A percentile compares a stretch with the other conserved stretches of the same genome.
These are phyloP conservation scores for Ambrosiella xylebori DNA, from an alignment of 2,329 filamentous ascomycete genomes.

Conservation along the genomic window DNA sequence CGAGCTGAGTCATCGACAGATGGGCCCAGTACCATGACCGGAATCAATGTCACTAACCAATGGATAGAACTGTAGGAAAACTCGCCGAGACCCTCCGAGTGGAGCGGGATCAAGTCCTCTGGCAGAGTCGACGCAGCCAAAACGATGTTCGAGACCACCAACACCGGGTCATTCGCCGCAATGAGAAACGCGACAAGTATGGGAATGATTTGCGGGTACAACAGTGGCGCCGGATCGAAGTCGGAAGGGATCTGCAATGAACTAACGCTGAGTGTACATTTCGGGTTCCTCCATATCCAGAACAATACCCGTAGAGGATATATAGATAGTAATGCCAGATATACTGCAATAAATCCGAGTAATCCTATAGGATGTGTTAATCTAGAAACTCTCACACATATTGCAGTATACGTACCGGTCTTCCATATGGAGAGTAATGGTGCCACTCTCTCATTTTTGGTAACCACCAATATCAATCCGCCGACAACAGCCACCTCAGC, in stretches of 20 bases:
- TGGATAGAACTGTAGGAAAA: slow-evolving; percentile 33
- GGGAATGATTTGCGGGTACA: slow-evolving; percentile 68
- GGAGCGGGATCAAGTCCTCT: slow-evolving; percentile 48
- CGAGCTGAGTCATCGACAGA: neutral
- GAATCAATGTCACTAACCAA: slow-evolving; percentile 60
- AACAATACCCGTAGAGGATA: slow-evolving; percentile 44
- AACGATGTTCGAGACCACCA: slow-evolving; percentile 64
- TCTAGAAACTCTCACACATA: neutral
- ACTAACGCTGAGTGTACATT: slow-evolving; percentile 22
- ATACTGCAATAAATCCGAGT: slow-evolving; percentile 21
- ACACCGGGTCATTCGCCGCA: slow-evolving; percentile 37
- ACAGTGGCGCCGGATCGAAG: slow-evolving; percentile 84
- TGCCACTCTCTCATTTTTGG: slow-evolving; percentile 27
- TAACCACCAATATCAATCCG: slow-evolving; percentile 31
- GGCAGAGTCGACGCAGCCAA: slow-evolving; percentile 66
- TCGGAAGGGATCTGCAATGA: slow-evolving; percentile 43
- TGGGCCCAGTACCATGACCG: slow-evolving; percentile 22
- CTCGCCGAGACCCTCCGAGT: neutral
- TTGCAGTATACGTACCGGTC: neutral
- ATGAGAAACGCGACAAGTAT: slow-evolving; percentile 62
- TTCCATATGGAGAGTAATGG: neutral
- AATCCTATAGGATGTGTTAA: slow-evolving; percentile 24
- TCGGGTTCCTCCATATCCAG: slow-evolving; percentile 28
- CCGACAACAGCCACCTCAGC: slow-evolving; percentile 35
- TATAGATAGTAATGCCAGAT: slow-evolving; percentile 25